Evolutionary conservation across 371 early-diverging fungal species (phyloP).

Genomic region (Blakeslea trispora): DNA sequence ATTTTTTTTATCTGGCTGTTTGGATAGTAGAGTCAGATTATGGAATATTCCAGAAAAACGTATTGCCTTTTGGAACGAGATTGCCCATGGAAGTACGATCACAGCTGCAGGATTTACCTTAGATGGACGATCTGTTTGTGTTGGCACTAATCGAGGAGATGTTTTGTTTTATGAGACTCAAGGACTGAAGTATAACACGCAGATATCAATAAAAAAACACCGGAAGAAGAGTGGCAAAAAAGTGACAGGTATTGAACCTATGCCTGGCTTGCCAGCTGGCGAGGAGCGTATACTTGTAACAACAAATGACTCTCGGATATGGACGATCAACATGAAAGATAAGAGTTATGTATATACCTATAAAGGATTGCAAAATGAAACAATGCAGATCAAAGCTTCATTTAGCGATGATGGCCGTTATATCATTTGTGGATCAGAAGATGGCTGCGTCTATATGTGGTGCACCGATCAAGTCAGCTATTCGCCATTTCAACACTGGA

Average conservation of each 20-base stretch:
- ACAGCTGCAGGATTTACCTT: constrained; percentile 80
- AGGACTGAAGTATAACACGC: constrained; percentile 78
- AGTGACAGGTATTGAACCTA: constrained; percentile 72
- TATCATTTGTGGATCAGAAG: constrained; percentile 84
- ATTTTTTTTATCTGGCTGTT: constrained; percentile 77
- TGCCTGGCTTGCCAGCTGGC: constrained; percentile 53
- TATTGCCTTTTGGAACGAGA: constrained; percentile 75
- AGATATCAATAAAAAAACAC: constrained; percentile 66
- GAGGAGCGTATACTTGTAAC: constrained; percentile 68
- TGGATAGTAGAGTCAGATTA: constrained; percentile 77
- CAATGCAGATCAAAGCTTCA: constrained; percentile 71
- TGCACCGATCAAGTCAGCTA: constrained; percentile 51
- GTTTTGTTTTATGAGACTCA: constrained; percentile 80
- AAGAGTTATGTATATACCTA: constrained; percentile 75
- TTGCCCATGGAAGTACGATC: constrained; percentile 64
- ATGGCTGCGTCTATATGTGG: constrained; percentile 77
- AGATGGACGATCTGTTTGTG: constrained; percentile 70
- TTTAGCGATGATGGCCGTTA: constrained; percentile 70
- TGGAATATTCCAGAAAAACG: constrained; percentile 84
- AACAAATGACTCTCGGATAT: constrained; percentile 80
- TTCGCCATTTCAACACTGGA: constrained; percentile 40
- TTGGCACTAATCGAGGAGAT: constrained; percentile 79
- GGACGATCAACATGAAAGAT: constrained; percentile 75
- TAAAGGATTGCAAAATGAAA: constrained; percentile 71
- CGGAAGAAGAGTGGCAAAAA: constrained; percentile 63